These are phyloP conservation scores for Oidium heveae DNA, from an alignment of 2,329 filamentous ascomycete species.

Conservation along the genomic window DNA sequence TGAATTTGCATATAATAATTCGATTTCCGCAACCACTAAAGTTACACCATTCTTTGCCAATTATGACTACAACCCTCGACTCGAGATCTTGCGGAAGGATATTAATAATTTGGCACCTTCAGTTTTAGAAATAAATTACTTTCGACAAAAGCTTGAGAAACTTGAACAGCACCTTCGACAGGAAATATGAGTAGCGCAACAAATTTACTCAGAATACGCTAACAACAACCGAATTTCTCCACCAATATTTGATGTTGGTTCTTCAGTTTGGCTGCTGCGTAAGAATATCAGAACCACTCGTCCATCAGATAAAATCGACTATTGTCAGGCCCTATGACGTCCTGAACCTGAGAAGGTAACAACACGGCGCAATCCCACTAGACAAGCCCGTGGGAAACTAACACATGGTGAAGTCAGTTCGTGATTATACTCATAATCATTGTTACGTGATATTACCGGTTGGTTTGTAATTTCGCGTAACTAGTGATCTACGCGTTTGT, in stretches of 20 bases:
- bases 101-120: not conserved
- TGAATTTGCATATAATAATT: conserved; percentile 3
- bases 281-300: conserved; percentile 1
- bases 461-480: no score
- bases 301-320: not conserved
- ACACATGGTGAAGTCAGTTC: no score
- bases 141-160: not conserved
- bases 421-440: no score
- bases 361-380: no score
- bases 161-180: not conserved
- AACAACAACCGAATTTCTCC: not conserved
- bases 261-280: not conserved
- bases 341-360: no score
- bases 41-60: conserved; percentile 1
- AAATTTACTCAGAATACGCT: not conserved
- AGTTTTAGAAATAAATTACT: not conserved
- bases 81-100: not conserved
- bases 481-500: no score
- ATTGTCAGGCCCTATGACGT: no score
- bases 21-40: not conserved
- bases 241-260: not conserved
- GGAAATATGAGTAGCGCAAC: not conserved
- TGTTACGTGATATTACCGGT: no score
- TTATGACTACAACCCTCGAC: not conserved
- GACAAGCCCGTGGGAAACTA: no score